A percentile compares a stretch with the other conserved stretches of the same genome.
Conservation (phyloP, 1,284 basidiomycete genomes). For the Gomphus sp. region DNA sequence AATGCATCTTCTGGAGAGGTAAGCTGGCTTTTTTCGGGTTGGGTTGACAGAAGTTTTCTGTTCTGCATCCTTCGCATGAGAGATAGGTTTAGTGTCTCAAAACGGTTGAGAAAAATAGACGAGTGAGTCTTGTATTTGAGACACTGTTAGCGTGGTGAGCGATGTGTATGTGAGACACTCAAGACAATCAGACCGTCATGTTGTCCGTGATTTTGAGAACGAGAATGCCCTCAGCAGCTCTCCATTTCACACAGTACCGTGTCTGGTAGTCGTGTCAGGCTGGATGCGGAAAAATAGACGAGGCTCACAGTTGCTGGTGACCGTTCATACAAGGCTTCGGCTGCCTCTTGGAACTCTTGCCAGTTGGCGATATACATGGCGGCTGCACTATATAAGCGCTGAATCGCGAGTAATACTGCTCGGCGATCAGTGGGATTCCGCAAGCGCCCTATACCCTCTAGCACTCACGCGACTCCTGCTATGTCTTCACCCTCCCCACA, state of each 20-base stretch:
- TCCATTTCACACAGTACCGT: constrained; percentile 86
- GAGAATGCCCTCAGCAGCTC: constrained; percentile 69
- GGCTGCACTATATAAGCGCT: neutral
- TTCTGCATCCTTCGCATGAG: constrained; percentile 81
- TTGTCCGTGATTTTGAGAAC: constrained; percentile 90
- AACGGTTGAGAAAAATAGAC: constrained; percentile 88
- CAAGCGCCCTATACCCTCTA: neutral
- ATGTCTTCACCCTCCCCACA: constrained; percentile 2
- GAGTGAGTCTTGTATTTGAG: constrained; percentile 93
- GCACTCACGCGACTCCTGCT: neutral
- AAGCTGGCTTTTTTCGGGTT: constrained; percentile 9
- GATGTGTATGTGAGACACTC: neutral
- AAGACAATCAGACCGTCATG: constrained; percentile 43
- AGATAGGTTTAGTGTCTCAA: constrained; percentile 81
- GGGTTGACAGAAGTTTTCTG: constrained; percentile 22
- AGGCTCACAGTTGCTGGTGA: constrained; percentile 63
- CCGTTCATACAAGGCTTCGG: constrained; percentile 70
- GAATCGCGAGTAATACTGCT: neutral
- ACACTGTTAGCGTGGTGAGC: constrained; percentile 44
- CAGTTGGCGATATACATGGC: constrained; percentile 65
- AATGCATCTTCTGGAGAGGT: neutral
- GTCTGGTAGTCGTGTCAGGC: constrained; percentile 37
- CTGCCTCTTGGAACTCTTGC: constrained; percentile 81
- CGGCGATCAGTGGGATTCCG: neutral
- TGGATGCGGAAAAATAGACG: neutral